These are phyloP conservation scores for Elaeis oleifera DNA, from an alignment of 202 grass and related monocot genomes.

Conservation along the genomic window DNA sequence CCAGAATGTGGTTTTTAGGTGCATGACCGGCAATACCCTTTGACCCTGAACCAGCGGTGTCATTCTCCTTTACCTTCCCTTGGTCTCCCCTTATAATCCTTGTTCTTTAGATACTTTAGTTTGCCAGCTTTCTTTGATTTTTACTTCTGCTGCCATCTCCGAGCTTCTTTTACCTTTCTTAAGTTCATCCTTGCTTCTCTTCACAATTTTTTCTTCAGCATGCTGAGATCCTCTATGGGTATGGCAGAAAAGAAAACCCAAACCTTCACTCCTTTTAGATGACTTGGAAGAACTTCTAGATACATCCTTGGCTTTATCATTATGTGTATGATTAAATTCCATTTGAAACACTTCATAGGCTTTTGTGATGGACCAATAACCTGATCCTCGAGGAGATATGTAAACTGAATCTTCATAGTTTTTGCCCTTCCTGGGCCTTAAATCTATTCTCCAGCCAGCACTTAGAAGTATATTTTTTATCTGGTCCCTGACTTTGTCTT, in stretches of 20 bases:
- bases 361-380: slow-evolving; percentile 96
- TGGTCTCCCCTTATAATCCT: slow-evolving; percentile 4
- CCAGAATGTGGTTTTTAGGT: slow-evolving; percentile 13
- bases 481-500: slow-evolving; percentile 69
- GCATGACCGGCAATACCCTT: slow-evolving; percentile 16
- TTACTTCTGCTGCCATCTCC: slow-evolving; percentile 5
- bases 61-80: slow-evolving; percentile 19
- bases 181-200: slow-evolving; percentile 32
- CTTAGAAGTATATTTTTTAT: slow-evolving; percentile 71
- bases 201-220: slow-evolving; percentile 62
- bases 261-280: slow-evolving; percentile 28
- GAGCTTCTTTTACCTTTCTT: slow-evolving; percentile 36
- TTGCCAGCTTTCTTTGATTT: slow-evolving; percentile 20
- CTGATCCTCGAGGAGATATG: slow-evolving; percentile 74
- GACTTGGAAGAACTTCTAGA: slow-evolving; percentile 21
- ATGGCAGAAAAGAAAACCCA: slow-evolving; percentile 29
- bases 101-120: slow-evolving; percentile 24
- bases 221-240: slow-evolving; percentile 48
- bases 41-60: slow-evolving; percentile 10
- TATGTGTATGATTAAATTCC: slow-evolving; percentile 25
- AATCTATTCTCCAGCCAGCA: slow-evolving; percentile 86
- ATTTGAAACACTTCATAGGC: slow-evolving; percentile 49
- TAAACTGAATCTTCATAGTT: slow-evolving; percentile 87
- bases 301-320: slow-evolving; percentile 20
- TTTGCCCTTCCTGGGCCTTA: slow-evolving; percentile 76